Conservation (phyloP, 768 basidiomycete species). For the Mrakia gelida region DNA sequence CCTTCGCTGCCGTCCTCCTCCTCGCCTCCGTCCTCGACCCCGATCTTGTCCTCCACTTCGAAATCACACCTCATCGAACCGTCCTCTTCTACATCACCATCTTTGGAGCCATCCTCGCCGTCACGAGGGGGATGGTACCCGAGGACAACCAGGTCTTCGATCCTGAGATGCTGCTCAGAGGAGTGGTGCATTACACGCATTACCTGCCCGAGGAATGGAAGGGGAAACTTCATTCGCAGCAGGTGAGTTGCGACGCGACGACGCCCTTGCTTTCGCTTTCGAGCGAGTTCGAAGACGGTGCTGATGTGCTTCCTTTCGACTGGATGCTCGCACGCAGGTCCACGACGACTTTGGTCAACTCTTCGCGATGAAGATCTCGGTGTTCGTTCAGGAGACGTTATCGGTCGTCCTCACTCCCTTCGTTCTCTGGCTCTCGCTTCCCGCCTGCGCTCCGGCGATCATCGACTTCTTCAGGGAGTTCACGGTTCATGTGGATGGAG, state of each 20-base stretch:
- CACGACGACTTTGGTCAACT: slow-evolving; percentile 87
- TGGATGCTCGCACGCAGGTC: slow-evolving; percentile 47
- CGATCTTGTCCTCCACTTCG: slow-evolving; percentile 86
- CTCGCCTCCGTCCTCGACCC: slow-evolving; percentile 89
- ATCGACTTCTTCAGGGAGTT: slow-evolving; percentile 99
- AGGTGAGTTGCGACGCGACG: slow-evolving; percentile 35
- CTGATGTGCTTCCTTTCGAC: too few species aligned
- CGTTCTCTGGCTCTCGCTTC: slow-evolving; percentile 87
- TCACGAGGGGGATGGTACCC: slow-evolving; percentile 90
- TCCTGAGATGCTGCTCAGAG: slow-evolving; percentile 84
- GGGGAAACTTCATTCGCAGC: slow-evolving; percentile 77
- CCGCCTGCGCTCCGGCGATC: slow-evolving; percentile 79
- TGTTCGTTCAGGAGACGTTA: slow-evolving; percentile 80
- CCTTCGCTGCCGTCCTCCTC: slow-evolving; percentile 91
- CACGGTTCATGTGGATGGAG: slow-evolving; percentile 89
- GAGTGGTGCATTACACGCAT: slow-evolving; percentile 89
- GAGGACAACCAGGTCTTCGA: slow-evolving; percentile 92
- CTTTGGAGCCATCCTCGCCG: slow-evolving; percentile 81
- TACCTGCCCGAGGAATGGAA: slow-evolving; percentile 95
- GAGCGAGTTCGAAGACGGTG: too few species aligned
- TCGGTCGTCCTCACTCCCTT: slow-evolving; percentile 93
- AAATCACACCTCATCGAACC: slow-evolving; percentile 87
- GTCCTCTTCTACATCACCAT: slow-evolving; percentile 88
- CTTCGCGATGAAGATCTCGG: slow-evolving; percentile 85
- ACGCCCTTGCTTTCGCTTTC: too few species aligned